phyloP scores from a whole-genome alignment of 345 rosid species.

The Microthlaspi erraticum region DNA sequence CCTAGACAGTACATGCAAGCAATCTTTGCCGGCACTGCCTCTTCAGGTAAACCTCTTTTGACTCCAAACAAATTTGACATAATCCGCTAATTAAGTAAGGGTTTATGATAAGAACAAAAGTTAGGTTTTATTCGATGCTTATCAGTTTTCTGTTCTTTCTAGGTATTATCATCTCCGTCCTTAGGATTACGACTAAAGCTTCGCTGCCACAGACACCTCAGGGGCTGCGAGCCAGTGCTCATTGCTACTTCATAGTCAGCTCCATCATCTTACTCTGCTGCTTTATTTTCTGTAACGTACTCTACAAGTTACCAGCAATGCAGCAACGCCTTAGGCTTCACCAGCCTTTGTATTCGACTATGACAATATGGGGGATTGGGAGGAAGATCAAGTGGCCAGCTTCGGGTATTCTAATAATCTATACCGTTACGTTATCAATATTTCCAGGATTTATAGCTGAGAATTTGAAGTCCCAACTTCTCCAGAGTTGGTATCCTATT shows the following conservation, averaged over 20 bases:
- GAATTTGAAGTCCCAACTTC: slow-evolving; percentile 56
- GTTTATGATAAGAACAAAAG: not conserved
- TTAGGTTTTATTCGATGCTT: not conserved
- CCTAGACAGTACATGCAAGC: slow-evolving; percentile 96
- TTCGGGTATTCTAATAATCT: slow-evolving; percentile 62
- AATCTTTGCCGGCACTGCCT: slow-evolving; percentile 92
- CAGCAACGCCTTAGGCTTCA: slow-evolving; percentile 51
- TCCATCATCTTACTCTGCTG: slow-evolving; percentile 62
- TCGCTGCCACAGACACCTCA: slow-evolving; percentile 72
- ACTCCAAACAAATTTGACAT: not conserved
- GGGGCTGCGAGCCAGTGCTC: slow-evolving; percentile 77
- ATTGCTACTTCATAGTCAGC: slow-evolving; percentile 78
- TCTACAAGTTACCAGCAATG: slow-evolving; percentile 77
- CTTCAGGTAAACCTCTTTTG: slow-evolving; percentile 65
- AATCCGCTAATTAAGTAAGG: not conserved
- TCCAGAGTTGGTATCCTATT: slow-evolving; percentile 83
- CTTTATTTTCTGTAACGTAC: slow-evolving; percentile 64
- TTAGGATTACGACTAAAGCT: slow-evolving; percentile 86
- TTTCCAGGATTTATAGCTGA: slow-evolving; percentile 89
- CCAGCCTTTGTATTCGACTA: slow-evolving; percentile 45
- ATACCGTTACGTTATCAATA: slow-evolving; percentile 75
- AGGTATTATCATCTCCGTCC: slow-evolving; percentile 77
- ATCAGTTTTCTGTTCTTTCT: slow-evolving; percentile 14
- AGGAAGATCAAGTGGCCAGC: slow-evolving; percentile 66
- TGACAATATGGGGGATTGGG: slow-evolving; percentile 53